phyloP scores from a whole-genome alignment of 2,329 filamentous ascomycete genomes.

The Aspergillus carbonarius region DNA sequence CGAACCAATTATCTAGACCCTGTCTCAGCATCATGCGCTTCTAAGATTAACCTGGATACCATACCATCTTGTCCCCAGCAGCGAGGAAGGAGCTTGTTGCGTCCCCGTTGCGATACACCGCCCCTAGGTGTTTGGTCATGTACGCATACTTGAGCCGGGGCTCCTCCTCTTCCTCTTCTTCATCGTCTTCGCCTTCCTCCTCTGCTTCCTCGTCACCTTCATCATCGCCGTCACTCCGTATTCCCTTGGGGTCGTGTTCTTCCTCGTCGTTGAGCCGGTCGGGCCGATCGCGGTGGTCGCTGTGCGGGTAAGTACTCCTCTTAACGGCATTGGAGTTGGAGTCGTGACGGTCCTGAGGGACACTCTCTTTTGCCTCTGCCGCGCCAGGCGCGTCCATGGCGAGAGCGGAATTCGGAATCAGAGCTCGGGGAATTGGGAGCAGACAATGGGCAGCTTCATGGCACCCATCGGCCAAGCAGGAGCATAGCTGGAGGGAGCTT shows the following conservation, averaged over 20 bases:
- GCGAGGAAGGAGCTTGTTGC: slow-evolving; percentile 88
- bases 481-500: neutral
- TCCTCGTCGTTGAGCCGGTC: slow-evolving; percentile 21
- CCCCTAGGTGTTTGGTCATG: slow-evolving; percentile 73
- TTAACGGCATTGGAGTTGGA: slow-evolving; percentile 16
- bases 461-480: slow-evolving; percentile 13
- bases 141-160: slow-evolving; percentile 91
- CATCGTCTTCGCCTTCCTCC: slow-evolving; percentile 69
- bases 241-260: slow-evolving; percentile 19
- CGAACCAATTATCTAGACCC: slow-evolving; percentile 75
- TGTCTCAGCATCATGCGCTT: slow-evolving; percentile 33
- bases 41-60: slow-evolving; percentile 19
- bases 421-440: slow-evolving; percentile 14
- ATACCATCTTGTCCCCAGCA: slow-evolving; percentile 94
- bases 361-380: slow-evolving; percentile 26
- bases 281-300: slow-evolving; percentile 12
- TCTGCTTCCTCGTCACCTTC: slow-evolving; percentile 50
- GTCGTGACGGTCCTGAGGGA: slow-evolving; percentile 20
- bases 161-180: slow-evolving; percentile 90
- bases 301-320: slow-evolving; percentile 15
- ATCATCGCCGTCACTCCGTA: slow-evolving; percentile 26
- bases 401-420: slow-evolving; percentile 28
- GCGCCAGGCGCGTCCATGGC: slow-evolving; percentile 42
- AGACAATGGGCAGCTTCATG: slow-evolving; percentile 8
- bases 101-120: slow-evolving; percentile 91